phyloP scores from a whole-genome alignment of 345 rosid genomes.

The Citrus maxima region DNA sequence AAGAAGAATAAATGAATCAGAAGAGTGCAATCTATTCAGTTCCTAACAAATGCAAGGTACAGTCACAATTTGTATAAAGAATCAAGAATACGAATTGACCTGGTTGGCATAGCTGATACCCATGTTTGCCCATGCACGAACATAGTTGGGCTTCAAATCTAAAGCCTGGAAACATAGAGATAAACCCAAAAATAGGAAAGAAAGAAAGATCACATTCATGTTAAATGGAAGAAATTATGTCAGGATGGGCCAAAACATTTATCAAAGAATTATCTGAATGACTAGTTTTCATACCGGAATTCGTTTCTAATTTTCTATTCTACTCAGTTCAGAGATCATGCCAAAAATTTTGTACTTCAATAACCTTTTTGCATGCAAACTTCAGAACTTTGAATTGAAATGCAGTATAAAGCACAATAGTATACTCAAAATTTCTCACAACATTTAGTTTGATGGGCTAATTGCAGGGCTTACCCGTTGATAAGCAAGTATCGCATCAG shows the following conservation, averaged over 20 bases:
- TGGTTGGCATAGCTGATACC: slow-evolving; percentile 99
- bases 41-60: neutral
- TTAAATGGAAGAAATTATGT: neutral
- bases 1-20: neutral
- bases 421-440: neutral
- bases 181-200: neutral
- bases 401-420: neutral
- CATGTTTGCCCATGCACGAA: slow-evolving; percentile 99
- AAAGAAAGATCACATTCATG: neutral
- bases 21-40: neutral
- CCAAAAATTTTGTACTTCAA: neutral
- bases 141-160: slow-evolving; percentile 98
- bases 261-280: neutral
- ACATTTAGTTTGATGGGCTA: neutral
- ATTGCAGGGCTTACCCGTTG: slow-evolving; percentile 56
- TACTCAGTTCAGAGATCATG: neutral
- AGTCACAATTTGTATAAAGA: neutral
- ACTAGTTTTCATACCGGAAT: neutral
- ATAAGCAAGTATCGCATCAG: slow-evolving; percentile 97
- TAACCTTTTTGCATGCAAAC: neutral
- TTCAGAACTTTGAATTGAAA: neutral
- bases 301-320: neutral
- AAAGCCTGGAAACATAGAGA: slow-evolving; percentile 58
- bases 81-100: slow-evolving; percentile 39
- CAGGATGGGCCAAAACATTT: neutral